A percentile compares a stretch with the other conserved stretches of the same genome.
Conservation (phyloP, 2,329 filamentous ascomycete species). For the Penicillium griseofulvum region DNA sequence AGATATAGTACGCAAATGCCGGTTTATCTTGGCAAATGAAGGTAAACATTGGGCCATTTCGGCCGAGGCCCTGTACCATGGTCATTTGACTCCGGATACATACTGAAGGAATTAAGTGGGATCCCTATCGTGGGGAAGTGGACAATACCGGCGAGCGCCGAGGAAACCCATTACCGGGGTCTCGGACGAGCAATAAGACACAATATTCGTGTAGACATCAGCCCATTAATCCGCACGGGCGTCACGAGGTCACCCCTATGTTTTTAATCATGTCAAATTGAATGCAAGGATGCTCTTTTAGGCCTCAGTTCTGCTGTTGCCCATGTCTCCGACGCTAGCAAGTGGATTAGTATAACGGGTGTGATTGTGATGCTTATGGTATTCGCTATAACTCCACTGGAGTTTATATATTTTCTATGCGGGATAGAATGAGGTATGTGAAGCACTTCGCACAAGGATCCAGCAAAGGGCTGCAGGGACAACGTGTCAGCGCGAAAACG, state of each 20-base stretch:
- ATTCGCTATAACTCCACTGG: too few species aligned
- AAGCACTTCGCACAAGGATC: conserved; percentile 58
- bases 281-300: conserved; percentile 49
- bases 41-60: conserved; percentile 16
- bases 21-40: conserved; percentile 31
- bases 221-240: background rate
- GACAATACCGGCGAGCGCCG: conserved; percentile 17
- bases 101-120: conserved; percentile 43
- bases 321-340: conserved; percentile 29
- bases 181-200: conserved; percentile 47
- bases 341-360: background rate
- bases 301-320: conserved; percentile 46
- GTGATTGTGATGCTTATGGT: conserved; percentile 40
- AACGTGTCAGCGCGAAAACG: conserved; percentile 53
- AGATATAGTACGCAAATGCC: background rate
- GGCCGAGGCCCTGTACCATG: background rate
- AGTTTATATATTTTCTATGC: too few species aligned
- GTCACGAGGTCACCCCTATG: background rate
- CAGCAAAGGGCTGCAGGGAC: conserved; percentile 55
- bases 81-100: too few species aligned
- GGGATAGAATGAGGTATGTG: conserved; percentile 28
- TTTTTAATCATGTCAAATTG: conserved; percentile 33
- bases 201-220: conserved; percentile 46
- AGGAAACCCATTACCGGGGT: conserved; percentile 49
- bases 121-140: conserved; percentile 52